Percentiles rank a stretch among this genome's conserved stretches.
Evolutionary conservation across 805 yeast genomes (phyloP).

Genomic region (Vanderwaltozyma yarrowii): DNA sequence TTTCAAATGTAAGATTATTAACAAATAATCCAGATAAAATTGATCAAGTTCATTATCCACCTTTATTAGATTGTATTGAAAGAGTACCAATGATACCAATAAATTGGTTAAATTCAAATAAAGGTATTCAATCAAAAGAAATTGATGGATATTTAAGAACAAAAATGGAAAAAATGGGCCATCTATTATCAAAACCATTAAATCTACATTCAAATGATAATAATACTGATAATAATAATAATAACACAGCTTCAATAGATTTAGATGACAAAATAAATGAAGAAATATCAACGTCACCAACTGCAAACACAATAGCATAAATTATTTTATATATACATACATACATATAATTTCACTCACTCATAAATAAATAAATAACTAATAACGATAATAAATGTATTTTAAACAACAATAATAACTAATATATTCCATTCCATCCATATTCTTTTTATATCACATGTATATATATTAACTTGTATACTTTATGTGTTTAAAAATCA

Average conservation of each 20-base stretch:
- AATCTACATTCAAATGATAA: slow-evolving; percentile 18
- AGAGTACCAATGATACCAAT: slow-evolving; percentile 96
- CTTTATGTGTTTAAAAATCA: too few species aligned
- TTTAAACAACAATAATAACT: too few species aligned
- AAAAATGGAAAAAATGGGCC: slow-evolving; percentile 96
- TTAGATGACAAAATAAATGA: not conserved
- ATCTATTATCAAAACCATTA: slow-evolving; percentile 49
- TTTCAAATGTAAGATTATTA: slow-evolving; percentile 58
- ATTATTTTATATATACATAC: too few species aligned
- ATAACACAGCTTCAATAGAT: not conserved
- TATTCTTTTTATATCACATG: too few species aligned
- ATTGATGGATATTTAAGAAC: slow-evolving; percentile 90
- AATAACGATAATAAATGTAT: too few species aligned
- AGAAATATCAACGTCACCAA: not conserved
- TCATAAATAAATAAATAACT: not conserved
- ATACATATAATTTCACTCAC: not conserved
- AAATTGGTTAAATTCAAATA: slow-evolving; percentile 56
- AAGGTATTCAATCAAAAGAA: slow-evolving; percentile 77
- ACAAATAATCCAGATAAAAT: slow-evolving; percentile 97
- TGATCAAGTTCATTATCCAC: slow-evolving; percentile 83
- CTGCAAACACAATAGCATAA: not conserved
- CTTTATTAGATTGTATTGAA: slow-evolving; percentile 65
- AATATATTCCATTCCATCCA: too few species aligned
- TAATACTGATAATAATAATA: not conserved
- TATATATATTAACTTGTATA: too few species aligned